These are phyloP conservation scores for Phyllosticta ampelicida DNA, from an alignment of 2,329 filamentous ascomycete genomes.

Conservation along the genomic window DNA sequence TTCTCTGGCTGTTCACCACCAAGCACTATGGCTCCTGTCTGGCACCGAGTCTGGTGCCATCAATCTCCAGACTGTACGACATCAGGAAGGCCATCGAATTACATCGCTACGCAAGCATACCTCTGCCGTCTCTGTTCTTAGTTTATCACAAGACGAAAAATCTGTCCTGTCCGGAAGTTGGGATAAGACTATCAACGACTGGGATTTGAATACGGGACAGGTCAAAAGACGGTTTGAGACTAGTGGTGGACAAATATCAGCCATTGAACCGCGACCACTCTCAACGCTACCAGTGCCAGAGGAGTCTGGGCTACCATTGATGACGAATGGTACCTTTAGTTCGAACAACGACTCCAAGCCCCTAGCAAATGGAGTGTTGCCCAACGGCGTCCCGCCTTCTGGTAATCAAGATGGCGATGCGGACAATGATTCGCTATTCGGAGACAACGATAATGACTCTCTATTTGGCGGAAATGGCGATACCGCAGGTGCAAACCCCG, in stretches of 20 bases:
- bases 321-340: constrained; percentile 57
- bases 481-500: constrained; percentile 17
- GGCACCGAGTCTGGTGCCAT: constrained; percentile 86
- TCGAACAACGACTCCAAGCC: constrained; percentile 59
- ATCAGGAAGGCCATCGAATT: constrained; percentile 89
- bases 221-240: constrained; percentile 66
- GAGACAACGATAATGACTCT: constrained; percentile 63
- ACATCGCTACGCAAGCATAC: constrained; percentile 70
- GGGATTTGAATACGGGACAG: constrained; percentile 84
- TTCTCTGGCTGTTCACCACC: constrained; percentile 79
- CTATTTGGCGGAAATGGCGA: constrained; percentile 76
- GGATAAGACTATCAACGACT: constrained; percentile 91
- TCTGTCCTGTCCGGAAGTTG: constrained; percentile 86
- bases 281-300: constrained; percentile 65
- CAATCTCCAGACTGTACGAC: constrained; percentile 83
- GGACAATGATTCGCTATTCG: constrained; percentile 73
- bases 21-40: constrained; percentile 83
- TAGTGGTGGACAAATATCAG: constrained; percentile 72
- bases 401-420: constrained; percentile 42
- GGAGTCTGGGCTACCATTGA: constrained; percentile 48
- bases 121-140: constrained; percentile 83
- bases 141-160: constrained; percentile 71
- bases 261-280: constrained; percentile 73
- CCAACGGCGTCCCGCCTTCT: constrained; percentile 25
- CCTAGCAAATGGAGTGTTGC: constrained; percentile 43